Percentiles rank a stretch among this genome's conserved stretches.
Evolutionary conservation across 495 filamentous ascomycete genomes (phyloP).

Genomic region (Immersiella caudata): DNA sequence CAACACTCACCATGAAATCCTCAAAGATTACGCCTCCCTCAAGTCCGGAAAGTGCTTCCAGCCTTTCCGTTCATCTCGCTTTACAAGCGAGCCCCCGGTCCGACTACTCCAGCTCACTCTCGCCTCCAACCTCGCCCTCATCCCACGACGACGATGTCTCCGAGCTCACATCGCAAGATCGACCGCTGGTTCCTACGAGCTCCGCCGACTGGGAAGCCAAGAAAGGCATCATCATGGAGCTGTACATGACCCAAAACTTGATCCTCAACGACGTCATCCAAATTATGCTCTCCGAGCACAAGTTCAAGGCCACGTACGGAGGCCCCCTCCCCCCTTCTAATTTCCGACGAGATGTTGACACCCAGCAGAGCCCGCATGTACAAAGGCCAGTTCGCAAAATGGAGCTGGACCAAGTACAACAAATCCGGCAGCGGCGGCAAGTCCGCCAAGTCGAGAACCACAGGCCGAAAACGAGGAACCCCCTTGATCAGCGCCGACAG

Average conservation of each 20-base stretch:
- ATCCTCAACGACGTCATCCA: constrained; percentile 42
- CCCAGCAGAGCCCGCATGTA: constrained; percentile 39
- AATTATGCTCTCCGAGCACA: constrained; percentile 35
- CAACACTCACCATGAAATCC: background rate
- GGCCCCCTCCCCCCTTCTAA: background rate
- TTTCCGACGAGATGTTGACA: background rate
- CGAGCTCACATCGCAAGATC: constrained; percentile 16
- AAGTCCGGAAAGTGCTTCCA: background rate
- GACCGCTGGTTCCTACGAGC: constrained; percentile 37
- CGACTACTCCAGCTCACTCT: background rate
- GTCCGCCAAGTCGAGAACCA: constrained; percentile 14
- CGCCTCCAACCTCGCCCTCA: background rate
- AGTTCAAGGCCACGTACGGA: constrained; percentile 42
- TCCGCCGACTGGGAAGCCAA: constrained; percentile 38
- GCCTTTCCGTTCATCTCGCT: background rate
- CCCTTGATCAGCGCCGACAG: constrained; percentile 1
- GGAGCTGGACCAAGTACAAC: constrained; percentile 43
- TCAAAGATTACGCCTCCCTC: background rate
- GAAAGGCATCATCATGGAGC: constrained; percentile 33
- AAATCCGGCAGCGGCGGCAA: constrained; percentile 22
- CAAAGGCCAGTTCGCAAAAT: constrained; percentile 42
- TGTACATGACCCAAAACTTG: constrained; percentile 41
- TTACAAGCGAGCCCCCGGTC: background rate
- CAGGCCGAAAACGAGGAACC: background rate
- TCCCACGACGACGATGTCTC: background rate